These are phyloP conservation scores for Pestalotiopsis sp. DNA, from an alignment of 2,329 filamentous ascomycete species.

Conservation along the genomic window DNA sequence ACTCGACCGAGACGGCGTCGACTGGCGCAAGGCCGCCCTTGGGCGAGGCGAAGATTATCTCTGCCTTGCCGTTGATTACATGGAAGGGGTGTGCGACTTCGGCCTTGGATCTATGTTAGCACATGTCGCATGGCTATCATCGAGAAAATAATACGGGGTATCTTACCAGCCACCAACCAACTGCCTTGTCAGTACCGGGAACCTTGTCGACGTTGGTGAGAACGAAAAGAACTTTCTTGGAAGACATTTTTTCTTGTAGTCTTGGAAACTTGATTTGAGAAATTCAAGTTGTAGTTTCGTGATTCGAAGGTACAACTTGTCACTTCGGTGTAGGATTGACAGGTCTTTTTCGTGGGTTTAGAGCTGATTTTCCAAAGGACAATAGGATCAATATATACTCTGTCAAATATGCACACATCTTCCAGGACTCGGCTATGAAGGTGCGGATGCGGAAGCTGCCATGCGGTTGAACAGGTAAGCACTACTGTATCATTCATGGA, in stretches of 20 bases:
- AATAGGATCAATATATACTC: too few species aligned
- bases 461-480: too few species aligned
- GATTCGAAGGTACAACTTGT: too few species aligned
- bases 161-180: slow-evolving; percentile 72
- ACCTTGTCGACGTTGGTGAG: slow-evolving; percentile 65
- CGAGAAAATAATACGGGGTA: neutral
- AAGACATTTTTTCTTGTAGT: neutral
- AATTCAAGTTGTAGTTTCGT: neutral
- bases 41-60: slow-evolving; percentile 47
- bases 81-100: slow-evolving; percentile 70
- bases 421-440: too few species aligned
- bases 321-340: too few species aligned
- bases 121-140: too few species aligned
- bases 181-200: slow-evolving; percentile 53
- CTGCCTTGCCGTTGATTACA: slow-evolving; percentile 52
- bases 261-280: neutral
- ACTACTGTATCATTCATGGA: too few species aligned
- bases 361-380: too few species aligned
- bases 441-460: too few species aligned
- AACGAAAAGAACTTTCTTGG: slow-evolving; percentile 66
- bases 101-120: slow-evolving; percentile 38
- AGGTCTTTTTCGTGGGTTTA: too few species aligned
- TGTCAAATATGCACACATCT: too few species aligned
- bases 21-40: slow-evolving; percentile 64
- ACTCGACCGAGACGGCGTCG: slow-evolving; percentile 61